A percentile compares a stretch with the other conserved stretches of the same genome.
These are phyloP conservation scores for Curvularia verruculosa DNA, from an alignment of 2,329 filamentous ascomycete genomes.

Conservation along the genomic window DNA sequence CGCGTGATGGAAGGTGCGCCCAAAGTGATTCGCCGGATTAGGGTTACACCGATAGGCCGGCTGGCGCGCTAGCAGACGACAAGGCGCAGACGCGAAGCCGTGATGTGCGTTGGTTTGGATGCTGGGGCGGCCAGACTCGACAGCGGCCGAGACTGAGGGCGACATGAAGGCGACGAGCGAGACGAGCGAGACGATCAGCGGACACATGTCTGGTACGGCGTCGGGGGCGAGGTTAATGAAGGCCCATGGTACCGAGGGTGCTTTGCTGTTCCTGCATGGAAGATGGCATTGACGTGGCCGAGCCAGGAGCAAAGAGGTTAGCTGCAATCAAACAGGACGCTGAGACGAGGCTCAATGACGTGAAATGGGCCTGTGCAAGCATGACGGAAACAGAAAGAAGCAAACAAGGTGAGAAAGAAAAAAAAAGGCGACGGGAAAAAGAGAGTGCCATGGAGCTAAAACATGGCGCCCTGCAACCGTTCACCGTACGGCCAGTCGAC, in stretches of 20 bases:
- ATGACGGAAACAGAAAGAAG: constrained; percentile 14
- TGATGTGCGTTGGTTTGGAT: constrained; percentile 33
- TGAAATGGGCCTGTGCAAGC: constrained; percentile 16
- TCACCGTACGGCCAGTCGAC: constrained; percentile 10
- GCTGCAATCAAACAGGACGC: constrained; percentile 15
- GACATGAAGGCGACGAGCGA: no score
- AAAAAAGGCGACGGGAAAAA: constrained; percentile 14
- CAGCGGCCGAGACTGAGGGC: no score
- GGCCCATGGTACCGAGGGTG: constrained; percentile 28
- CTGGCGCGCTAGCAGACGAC: background rate
- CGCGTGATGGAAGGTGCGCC: constrained; percentile 29
- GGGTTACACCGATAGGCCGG: background rate
- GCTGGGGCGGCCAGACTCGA: constrained; percentile 27
- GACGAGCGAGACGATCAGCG: constrained; percentile 32
- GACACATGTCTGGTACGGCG: constrained; percentile 36
- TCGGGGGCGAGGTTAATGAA: constrained; percentile 35
- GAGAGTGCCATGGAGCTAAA: constrained; percentile 20
- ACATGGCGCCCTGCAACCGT: constrained; percentile 26
- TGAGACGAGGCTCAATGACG: constrained; percentile 24
- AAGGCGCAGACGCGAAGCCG: background rate
- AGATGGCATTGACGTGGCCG: constrained; percentile 45
- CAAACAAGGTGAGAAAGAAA: constrained; percentile 12
- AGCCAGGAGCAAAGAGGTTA: constrained; percentile 24
- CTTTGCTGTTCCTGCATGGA: constrained; percentile 48
- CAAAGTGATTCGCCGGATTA: constrained; percentile 26